Evolutionary conservation across 129 eudicot species (phyloP), one percentile per base, ranked within the genome.

Genomic region (Solidago caesia): DNA sequence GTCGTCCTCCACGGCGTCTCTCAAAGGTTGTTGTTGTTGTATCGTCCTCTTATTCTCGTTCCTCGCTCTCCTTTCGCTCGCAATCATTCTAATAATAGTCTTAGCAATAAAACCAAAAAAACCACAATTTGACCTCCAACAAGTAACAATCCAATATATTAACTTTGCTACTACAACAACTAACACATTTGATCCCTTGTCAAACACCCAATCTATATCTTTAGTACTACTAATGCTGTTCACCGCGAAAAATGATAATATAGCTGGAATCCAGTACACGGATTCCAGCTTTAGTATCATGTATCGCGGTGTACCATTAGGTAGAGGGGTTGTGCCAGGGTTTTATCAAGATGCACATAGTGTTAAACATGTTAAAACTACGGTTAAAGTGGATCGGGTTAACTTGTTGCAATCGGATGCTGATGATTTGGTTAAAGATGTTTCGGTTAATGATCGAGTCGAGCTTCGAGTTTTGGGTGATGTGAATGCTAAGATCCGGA

Each of bases 11-110:
- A 21, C 89, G 53, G 92, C 98, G 70, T 84, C 96, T 5, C 58
- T 95, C 72, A 88, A 87, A 75, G 99, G 99, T 83, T 95, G 99
- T 72, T 91, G 97, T 83, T 95, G 99, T 82, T 95, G 96, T 64
- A 91, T 95, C 73, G 79, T 91, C 82, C 96, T 95, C 78, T 85
- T 95, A 71, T 87, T 95, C 86, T 86, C 97, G 73, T 89, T 94
- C 88, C 84, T 94, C 71, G 79, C 82, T 14, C 94, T 95, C 74
- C 88, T 91, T 73, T 57, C 81, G 21, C 88, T 95, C 79, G 97
- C 99, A 66, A 83, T 91, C 49, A 69, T 87, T 76, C 96, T 95
- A 83, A 74, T 91, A 70, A 70, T 95, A 57, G 72, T 95, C 70
- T 88, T 92, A 68, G 93, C 96, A 33, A 76, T 92, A 64, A 92